These are phyloP conservation scores for Cladobotryum protrusum DNA, from an alignment of 2,329 filamentous ascomycete genomes.

Conservation along the genomic window DNA sequence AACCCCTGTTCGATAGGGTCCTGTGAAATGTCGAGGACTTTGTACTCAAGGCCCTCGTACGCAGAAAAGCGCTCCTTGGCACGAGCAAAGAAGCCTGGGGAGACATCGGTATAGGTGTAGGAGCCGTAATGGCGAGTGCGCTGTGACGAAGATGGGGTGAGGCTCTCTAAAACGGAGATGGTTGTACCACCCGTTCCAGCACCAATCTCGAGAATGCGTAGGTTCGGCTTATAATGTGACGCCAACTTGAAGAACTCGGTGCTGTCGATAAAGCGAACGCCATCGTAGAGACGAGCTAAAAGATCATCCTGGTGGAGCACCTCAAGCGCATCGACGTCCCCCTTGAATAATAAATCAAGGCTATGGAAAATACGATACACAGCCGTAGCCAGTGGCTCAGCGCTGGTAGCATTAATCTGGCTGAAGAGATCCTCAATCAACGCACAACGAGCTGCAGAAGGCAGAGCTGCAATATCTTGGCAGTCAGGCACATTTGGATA, in stretches of 20 bases:
- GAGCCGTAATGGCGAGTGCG: not conserved
- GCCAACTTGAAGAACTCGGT: slow-evolving; percentile 17
- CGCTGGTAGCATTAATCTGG: not conserved
- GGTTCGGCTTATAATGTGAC: slow-evolving; percentile 17
- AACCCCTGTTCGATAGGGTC: slow-evolving; percentile 18
- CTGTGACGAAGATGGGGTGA: not conserved
- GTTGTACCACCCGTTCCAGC: slow-evolving; percentile 27
- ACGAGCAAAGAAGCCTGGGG: slow-evolving; percentile 15
- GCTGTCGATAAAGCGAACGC: not conserved
- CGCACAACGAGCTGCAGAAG: not conserved
- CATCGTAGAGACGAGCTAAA: not conserved
- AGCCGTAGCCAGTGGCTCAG: not conserved
- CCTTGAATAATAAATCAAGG: not conserved
- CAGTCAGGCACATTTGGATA: not conserved
- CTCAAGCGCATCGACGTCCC: not conserved
- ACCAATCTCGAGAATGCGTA: slow-evolving; percentile 35
- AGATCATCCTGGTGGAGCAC: not conserved
- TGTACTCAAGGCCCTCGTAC: slow-evolving; percentile 7
- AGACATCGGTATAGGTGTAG: slow-evolving; percentile 21
- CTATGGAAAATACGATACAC: not conserved
- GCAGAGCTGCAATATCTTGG: not conserved
- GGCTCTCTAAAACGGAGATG: not conserved
- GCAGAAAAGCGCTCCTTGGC: slow-evolving; percentile 17
- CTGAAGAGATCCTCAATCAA: not conserved
- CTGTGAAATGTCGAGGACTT: slow-evolving; percentile 23